Evolutionary conservation across 2,329 filamentous ascomycete species (phyloP).

Genomic region (Setomelanomma holmii): DNA sequence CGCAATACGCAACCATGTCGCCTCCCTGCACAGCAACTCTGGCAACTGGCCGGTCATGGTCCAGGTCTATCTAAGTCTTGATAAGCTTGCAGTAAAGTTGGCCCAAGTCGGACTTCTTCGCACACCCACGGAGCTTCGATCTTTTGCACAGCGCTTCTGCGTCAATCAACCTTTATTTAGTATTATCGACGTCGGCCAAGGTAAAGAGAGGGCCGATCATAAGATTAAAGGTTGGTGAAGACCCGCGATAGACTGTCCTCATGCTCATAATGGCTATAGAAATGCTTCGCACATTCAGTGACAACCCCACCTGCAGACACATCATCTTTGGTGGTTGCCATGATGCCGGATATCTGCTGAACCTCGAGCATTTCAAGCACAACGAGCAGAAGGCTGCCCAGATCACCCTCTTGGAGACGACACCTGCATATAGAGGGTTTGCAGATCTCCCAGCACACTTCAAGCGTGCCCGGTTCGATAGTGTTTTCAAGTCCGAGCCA

Average conservation of each 20-base stretch:
- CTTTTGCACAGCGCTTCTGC: constrained; percentile 54
- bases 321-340: constrained; percentile 58
- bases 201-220: constrained; percentile 57
- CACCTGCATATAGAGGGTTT: constrained; percentile 52
- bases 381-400: constrained; percentile 46
- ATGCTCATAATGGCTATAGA: constrained; percentile 36
- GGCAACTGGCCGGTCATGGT: constrained; percentile 55
- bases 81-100: constrained; percentile 54
- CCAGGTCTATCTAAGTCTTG: constrained; percentile 56
- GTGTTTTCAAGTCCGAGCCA: constrained; percentile 51
- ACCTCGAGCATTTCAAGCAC: constrained; percentile 55
- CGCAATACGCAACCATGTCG: constrained; percentile 53
- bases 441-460: constrained; percentile 47
- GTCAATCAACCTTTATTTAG: constrained; percentile 55
- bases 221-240: constrained; percentile 50
- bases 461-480: constrained; percentile 47
- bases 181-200: constrained; percentile 57
- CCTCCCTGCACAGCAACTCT: constrained; percentile 49
- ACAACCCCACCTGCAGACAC: constrained; percentile 55
- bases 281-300: constrained; percentile 55
- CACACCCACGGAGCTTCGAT: constrained; percentile 48
- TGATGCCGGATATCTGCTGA: constrained; percentile 56
- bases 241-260: not conserved
- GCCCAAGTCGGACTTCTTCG: constrained; percentile 51
- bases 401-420: constrained; percentile 56